phyloP scores from a whole-genome alignment of 352 stramenopile species.

The Globisporangium echinulatum region DNA sequence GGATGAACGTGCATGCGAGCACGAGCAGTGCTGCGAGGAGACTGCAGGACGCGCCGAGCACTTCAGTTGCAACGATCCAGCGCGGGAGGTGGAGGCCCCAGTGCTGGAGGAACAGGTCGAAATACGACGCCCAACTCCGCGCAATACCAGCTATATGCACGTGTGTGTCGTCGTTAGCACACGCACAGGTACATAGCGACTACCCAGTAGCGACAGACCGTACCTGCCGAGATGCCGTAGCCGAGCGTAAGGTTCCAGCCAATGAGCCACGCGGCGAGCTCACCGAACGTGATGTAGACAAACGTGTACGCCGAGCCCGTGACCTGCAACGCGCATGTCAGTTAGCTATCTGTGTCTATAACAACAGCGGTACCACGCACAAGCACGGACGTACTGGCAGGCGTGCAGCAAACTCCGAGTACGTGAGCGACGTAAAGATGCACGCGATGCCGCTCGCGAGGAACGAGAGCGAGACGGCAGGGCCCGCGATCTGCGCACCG shows the following conservation, averaged over 20 bases:
- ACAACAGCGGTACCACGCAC: neutral
- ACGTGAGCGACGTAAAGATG: slow-evolving; percentile 89
- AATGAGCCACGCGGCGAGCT: slow-evolving; percentile 87
- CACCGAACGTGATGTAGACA: slow-evolving; percentile 84
- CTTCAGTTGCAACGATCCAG: slow-evolving; percentile 52
- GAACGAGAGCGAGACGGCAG: slow-evolving; percentile 88
- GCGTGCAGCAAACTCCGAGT: slow-evolving; percentile 85
- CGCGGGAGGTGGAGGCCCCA: slow-evolving; percentile 54
- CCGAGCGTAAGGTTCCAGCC: slow-evolving; percentile 91
- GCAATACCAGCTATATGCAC: slow-evolving; percentile 70
- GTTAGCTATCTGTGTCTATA: no score
- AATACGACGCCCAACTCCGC: slow-evolving; percentile 87
- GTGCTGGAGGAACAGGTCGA: slow-evolving; percentile 73
- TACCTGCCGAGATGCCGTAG: slow-evolving; percentile 88
- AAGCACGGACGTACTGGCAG: slow-evolving; percentile 48
- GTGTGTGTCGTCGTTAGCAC: neutral
- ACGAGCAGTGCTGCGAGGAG: slow-evolving; percentile 79
- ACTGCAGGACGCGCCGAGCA: slow-evolving; percentile 62
- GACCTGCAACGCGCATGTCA: slow-evolving; percentile 28
- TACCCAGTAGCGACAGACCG: neutral
- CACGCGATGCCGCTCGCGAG: slow-evolving; percentile 82
- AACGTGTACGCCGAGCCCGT: slow-evolving; percentile 89
- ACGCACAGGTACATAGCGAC: neutral
- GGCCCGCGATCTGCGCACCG: slow-evolving; percentile 77
- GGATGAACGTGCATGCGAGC: slow-evolving; percentile 74